Evolutionary conservation across 257 asterid species (phyloP).

Genomic region (Cynanchum wilfordii): DNA sequence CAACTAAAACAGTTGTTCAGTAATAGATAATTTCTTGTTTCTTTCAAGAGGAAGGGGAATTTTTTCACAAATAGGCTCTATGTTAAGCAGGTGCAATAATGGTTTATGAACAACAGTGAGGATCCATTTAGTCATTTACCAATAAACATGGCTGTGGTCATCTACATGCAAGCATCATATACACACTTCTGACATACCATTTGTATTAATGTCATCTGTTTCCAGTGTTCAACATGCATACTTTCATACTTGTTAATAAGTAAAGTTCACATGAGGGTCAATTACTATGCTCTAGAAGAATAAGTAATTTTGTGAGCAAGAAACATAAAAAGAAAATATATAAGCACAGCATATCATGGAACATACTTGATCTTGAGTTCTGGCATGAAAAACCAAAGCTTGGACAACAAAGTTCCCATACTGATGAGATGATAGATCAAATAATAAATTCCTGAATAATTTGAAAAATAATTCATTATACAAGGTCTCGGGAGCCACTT

Average conservation of each 20-base stretch:
- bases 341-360: conserved; percentile 10
- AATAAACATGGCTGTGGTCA: background rate
- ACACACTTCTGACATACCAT: background rate
- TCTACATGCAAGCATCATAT: background rate
- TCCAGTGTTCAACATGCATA: background rate
- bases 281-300: background rate
- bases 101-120: background rate
- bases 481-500: conserved; percentile 73
- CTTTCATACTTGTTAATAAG: background rate
- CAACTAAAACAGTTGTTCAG: background rate
- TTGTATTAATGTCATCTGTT: background rate
- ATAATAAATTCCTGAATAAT: conserved; percentile 57
- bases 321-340: conserved; percentile 6
- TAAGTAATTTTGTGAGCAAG: background rate
- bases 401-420: conserved; percentile 87
- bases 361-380: conserved; percentile 73
- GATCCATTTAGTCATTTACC: background rate
- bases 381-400: conserved; percentile 78
- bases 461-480: conserved; percentile 52
- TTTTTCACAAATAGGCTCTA: background rate
- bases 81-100: background rate
- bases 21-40: background rate
- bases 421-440: conserved; percentile 62
- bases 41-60: background rate
- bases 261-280: background rate